Evolutionary conservation across 352 stramenopile species (phyloP).

Genomic region (Globisporangium rhizosaccharum): DNA sequence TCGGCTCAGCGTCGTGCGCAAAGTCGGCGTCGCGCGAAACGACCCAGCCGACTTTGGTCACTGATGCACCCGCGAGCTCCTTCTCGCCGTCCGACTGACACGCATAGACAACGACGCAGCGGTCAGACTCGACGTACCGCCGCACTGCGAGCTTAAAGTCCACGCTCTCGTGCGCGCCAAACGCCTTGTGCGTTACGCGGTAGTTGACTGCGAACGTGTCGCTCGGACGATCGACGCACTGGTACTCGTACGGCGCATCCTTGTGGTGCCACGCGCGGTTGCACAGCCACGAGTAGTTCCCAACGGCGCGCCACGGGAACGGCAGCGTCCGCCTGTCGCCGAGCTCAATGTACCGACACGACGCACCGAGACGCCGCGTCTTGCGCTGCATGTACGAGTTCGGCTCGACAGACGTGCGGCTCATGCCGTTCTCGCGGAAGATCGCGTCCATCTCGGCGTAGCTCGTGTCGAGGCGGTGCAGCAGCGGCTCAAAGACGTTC

Average conservation of each 20-base stretch:
- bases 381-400: conserved; percentile 1
- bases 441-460: conserved; percentile 6
- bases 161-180: background rate
- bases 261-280: conserved; percentile 7
- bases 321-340: background rate
- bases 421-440: conserved; percentile 7
- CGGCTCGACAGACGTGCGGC: background rate
- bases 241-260: conserved; percentile 6
- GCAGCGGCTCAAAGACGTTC: conserved; percentile 1
- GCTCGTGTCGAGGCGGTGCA: background rate
- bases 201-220: conserved; percentile 13
- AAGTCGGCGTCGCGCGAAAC: background rate
- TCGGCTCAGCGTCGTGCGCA: background rate
- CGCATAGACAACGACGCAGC: conserved; percentile 5
- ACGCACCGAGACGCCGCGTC: background rate
- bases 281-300: background rate
- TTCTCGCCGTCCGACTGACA: conserved; percentile 8
- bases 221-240: background rate
- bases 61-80: background rate
- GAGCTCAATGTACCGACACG: conserved; percentile 6
- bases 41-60: background rate
- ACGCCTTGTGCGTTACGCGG: background rate
- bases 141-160: conserved; percentile 10
- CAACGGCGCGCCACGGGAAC: conserved; percentile 1
- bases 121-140: conserved; percentile 9